Percentiles rank a stretch among this genome's conserved stretches.
These are phyloP conservation scores for Dactylis glomerata DNA, from an alignment of 176 grass and related monocot genomes.

Conservation along the genomic window DNA sequence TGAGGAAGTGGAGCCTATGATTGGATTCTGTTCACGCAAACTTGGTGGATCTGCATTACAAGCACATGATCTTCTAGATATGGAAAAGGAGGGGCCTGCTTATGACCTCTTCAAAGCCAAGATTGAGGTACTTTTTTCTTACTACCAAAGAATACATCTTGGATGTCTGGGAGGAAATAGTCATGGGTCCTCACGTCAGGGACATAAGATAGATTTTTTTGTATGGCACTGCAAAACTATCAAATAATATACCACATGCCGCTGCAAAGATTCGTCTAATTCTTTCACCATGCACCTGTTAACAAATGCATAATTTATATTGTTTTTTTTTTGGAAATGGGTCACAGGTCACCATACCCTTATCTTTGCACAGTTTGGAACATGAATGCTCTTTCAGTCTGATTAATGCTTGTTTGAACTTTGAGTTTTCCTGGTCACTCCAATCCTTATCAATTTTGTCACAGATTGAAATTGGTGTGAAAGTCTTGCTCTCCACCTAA, in stretches of 20 bases:
- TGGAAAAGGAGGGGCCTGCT: conserved; percentile 84
- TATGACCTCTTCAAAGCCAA: conserved; percentile 91
- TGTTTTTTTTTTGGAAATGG: not conserved
- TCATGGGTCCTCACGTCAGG: not conserved
- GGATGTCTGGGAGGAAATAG: not conserved
- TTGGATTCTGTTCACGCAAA: conserved; percentile 95
- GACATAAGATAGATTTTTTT: not conserved
- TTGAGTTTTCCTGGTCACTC: not conserved
- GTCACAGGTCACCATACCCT: not conserved
- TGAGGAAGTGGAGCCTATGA: conserved; percentile 95
- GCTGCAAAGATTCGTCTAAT: not conserved
- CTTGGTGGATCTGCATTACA: conserved; percentile 83
- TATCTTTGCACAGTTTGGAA: not conserved
- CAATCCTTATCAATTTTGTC: not conserved
- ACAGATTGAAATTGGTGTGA: not conserved
- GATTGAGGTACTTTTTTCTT: conserved; percentile 65
- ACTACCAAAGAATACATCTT: not conserved
- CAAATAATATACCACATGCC: not conserved
- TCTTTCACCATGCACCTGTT: not conserved
- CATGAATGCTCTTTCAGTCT: not conserved
- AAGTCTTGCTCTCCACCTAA: not conserved
- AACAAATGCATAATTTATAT: not conserved
- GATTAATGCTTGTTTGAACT: not conserved
- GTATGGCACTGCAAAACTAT: not conserved
- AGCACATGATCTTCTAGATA: conserved; percentile 79